Base-by-base conservation (phyloP, 2,329 filamentous ascomycete species). In the Cercospora nicotianae region DNA sequence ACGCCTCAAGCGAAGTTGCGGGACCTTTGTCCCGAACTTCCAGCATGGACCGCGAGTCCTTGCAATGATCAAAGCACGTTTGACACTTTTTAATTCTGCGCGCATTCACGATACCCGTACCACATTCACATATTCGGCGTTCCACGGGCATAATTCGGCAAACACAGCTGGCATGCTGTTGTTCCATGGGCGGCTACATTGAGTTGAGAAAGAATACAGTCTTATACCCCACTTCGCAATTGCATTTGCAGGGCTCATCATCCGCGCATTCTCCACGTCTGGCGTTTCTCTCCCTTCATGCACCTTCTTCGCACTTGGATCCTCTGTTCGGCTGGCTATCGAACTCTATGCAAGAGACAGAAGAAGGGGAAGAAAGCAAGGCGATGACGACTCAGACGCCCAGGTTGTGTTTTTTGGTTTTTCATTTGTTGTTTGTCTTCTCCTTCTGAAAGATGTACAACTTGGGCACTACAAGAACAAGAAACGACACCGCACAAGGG, bases 11-110 rank as follows among this genome's bases (percentile, higher is more conserved):
- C 58, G 73, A 75, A 12, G 61, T 69, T 60, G 68, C 70, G 23
- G 71, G 72, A 12, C 65, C 73, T 6, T 67, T 78, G 16, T 77
- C 75, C 65, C 72, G 77, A 13, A 78, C 77, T 18, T 78, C 76
- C 30, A 78, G 75, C 60, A 76, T 77, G 61, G 77, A 79, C 51
- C 73, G 77, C 39, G 72, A 76, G 63, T 73, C 71, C 55, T 60
- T 73, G 59, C 70, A 58, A 68, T 73, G 66, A 73, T 28, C 59
- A 67, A 28, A 18, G 48, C 61, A 39, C 39, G 64, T 51, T 18
- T 53, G 48, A 26, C 30, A 26, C 39, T 53, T 61, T 65, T 45
- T 61, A 26, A 42, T 63, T 60, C 42, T 63, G 26, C 28, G 61
- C 59, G 39, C 51, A 67, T 67, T 57, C 60, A 67, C 57, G 67